Conservation (phyloP, 306 rosid genomes). For the Coriaria nepalensis region DNA sequence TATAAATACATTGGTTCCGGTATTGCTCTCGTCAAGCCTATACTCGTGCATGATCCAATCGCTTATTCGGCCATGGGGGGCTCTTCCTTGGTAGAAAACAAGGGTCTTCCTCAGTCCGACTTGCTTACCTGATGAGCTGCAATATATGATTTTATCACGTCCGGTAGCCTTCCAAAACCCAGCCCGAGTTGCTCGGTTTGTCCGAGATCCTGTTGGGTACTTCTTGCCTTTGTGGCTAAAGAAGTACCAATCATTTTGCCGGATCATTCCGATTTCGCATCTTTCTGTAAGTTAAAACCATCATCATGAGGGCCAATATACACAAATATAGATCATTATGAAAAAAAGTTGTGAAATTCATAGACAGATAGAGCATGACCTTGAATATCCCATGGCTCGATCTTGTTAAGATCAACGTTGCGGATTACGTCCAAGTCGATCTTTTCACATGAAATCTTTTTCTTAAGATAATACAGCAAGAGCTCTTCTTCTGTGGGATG, state of each 20-base stretch:
- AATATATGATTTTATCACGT: slow-evolving; percentile 43
- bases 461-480: slow-evolving; percentile 48
- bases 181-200: slow-evolving; percentile 46
- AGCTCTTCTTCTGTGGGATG: slow-evolving; percentile 70
- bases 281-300: slow-evolving; percentile 21
- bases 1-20: slow-evolving; percentile 10
- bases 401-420: slow-evolving; percentile 60
- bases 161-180: slow-evolving; percentile 69
- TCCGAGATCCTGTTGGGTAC: slow-evolving; percentile 52
- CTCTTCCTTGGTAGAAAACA: slow-evolving; percentile 54
- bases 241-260: slow-evolving; percentile 61
- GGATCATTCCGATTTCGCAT: slow-evolving; percentile 53
- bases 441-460: slow-evolving; percentile 46
- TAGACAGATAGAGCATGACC: slow-evolving; percentile 16
- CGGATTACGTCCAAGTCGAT: slow-evolving; percentile 59
- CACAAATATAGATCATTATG: background rate
- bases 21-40: slow-evolving; percentile 34
- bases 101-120: slow-evolving; percentile 60
- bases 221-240: slow-evolving; percentile 60
- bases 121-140: slow-evolving; percentile 25
- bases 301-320: background rate
- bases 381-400: slow-evolving; percentile 65
- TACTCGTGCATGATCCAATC: slow-evolving; percentile 70
- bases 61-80: slow-evolving; percentile 53
- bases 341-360: background rate